A percentile compares a stretch with the other conserved stretches of the same genome.
These are phyloP conservation scores for Hypericum perforatum DNA, from an alignment of 345 rosid genomes.

Conservation along the genomic window DNA sequence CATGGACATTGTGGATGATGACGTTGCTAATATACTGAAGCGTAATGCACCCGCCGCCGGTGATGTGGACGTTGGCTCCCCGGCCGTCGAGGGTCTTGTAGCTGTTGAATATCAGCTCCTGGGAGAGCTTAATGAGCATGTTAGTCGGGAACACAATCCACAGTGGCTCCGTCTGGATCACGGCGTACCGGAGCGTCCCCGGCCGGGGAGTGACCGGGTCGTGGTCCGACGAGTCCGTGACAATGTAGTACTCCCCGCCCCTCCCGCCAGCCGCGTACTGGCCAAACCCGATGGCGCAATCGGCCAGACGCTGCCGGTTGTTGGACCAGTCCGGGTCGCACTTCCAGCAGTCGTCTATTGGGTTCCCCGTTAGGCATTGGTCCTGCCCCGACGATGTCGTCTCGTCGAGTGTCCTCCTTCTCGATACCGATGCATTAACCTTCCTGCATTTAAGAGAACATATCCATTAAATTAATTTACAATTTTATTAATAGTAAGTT, in stretches of 20 bases:
- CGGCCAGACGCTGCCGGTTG: slow-evolving; percentile 81
- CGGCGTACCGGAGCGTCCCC: slow-evolving; percentile 89
- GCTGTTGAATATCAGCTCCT: slow-evolving; percentile 90
- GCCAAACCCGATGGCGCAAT: slow-evolving; percentile 91
- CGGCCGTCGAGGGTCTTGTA: slow-evolving; percentile 92
- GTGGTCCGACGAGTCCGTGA: slow-evolving; percentile 79
- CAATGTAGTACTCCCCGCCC: slow-evolving; percentile 73
- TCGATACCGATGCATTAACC: slow-evolving; percentile 72
- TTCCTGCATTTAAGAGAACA: slow-evolving; percentile 55
- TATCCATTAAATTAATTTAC: too few relatives aligned
- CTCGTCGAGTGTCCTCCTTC: slow-evolving; percentile 44
- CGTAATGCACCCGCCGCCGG: slow-evolving; percentile 94
- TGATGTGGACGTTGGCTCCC: slow-evolving; percentile 86
- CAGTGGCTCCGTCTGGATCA: slow-evolving; percentile 74
- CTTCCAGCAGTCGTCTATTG: slow-evolving; percentile 98
- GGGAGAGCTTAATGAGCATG: slow-evolving; percentile 70
- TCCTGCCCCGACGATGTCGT: slow-evolving; percentile 19
- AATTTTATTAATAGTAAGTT: too few relatives aligned
- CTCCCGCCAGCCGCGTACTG: slow-evolving; percentile 89
- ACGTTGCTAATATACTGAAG: slow-evolving; percentile 78
- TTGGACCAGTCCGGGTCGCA: slow-evolving; percentile 94
- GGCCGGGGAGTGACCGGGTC: slow-evolving; percentile 76
- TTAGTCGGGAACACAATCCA: slow-evolving; percentile 92
- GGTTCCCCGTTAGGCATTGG: slow-evolving; percentile 78
- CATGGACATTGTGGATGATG: slow-evolving; percentile 82